Percentiles rank a stretch among this genome's conserved stretches.
Conservation (phyloP, 129 eudicot species). For the Artemisia annua region DNA sequence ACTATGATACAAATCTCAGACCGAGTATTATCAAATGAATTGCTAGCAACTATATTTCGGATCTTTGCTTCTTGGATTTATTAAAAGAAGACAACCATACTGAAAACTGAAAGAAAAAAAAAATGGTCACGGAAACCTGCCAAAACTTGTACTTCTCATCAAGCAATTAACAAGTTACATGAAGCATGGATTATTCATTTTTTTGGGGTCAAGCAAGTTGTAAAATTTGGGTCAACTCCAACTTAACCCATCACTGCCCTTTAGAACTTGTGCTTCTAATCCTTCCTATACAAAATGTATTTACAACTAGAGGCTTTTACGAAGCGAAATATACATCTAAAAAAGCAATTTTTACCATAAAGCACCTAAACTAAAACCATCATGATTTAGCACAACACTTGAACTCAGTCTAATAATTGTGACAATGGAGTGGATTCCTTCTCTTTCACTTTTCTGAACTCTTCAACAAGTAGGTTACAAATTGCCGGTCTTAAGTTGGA, state of each 20-base stretch:
- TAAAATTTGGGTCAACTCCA: not conserved
- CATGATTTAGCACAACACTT: conserved; percentile 12
- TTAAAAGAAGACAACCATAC: too few relatives aligned
- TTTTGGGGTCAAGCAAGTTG: conserved; percentile 4
- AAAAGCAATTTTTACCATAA: conserved; percentile 16
- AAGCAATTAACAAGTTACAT: not conserved
- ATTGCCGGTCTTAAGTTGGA: conserved; percentile 61
- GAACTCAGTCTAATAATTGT: not conserved
- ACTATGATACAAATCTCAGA: too few relatives aligned
- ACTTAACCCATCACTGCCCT: conserved; percentile 2
- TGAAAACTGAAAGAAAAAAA: too few relatives aligned
- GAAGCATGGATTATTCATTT: not conserved
- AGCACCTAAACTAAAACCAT: conserved; percentile 13
- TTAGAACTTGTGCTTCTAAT: conserved; percentile 6
- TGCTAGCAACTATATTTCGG: too few relatives aligned
- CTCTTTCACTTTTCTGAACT: conserved; percentile 51
- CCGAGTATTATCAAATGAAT: too few relatives aligned
- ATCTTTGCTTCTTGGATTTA: too few relatives aligned
- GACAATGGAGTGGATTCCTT: conserved; percentile 17
- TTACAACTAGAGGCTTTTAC: conserved; percentile 19
- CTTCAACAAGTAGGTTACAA: conserved; percentile 39
- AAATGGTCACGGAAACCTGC: too few relatives aligned
- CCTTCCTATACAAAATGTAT: conserved; percentile 40
- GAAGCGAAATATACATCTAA: conserved; percentile 27
- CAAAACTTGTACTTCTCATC: not conserved